phyloP scores from a whole-genome alignment of 805 yeast genomes.

The Grigorovia yakushimaensis region DNA sequence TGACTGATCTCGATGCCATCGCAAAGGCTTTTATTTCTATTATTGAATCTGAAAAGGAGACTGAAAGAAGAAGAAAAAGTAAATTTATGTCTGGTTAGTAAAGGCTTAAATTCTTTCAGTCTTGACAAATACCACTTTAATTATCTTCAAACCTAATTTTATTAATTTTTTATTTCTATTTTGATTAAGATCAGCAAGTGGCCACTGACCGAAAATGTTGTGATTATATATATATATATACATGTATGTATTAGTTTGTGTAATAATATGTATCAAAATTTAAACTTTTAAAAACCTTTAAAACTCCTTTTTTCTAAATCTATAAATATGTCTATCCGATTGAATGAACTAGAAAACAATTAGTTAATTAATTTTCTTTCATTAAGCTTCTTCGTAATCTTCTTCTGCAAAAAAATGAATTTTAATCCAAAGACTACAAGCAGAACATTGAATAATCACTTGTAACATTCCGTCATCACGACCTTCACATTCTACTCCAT shows the following conservation, averaged over 20 bases:
- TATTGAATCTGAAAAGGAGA: constrained; percentile 42
- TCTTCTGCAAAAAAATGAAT: constrained; percentile 46
- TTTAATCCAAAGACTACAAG: constrained; percentile 81
- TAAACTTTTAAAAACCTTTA: not conserved
- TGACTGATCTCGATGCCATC: constrained; percentile 65
- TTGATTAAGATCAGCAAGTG: too few relatives aligned
- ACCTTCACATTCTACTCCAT: constrained; percentile 32
- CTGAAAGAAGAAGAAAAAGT: not conserved
- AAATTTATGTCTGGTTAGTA: constrained; percentile 1
- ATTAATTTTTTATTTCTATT: too few relatives aligned
- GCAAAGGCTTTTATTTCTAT: constrained; percentile 63
- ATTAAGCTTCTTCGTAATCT: constrained; percentile 9
- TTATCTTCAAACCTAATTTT: too few relatives aligned
- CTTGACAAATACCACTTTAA: too few relatives aligned
- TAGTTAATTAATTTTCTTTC: too few relatives aligned
- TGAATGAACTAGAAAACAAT: too few relatives aligned
- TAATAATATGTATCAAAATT: not conserved
- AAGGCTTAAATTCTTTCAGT: not conserved
- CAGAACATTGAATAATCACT: constrained; percentile 66
- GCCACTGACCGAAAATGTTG: too few relatives aligned
- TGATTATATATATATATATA: not conserved
- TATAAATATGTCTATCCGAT: too few relatives aligned
- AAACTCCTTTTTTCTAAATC: too few relatives aligned
- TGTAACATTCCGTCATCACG: constrained; percentile 40
- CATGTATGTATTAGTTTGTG: not conserved